A percentile compares a stretch with the other conserved stretches of the same genome.
Evolutionary conservation across 305 asterid genomes (phyloP).

Genomic region (Fraxinus ornus): DNA sequence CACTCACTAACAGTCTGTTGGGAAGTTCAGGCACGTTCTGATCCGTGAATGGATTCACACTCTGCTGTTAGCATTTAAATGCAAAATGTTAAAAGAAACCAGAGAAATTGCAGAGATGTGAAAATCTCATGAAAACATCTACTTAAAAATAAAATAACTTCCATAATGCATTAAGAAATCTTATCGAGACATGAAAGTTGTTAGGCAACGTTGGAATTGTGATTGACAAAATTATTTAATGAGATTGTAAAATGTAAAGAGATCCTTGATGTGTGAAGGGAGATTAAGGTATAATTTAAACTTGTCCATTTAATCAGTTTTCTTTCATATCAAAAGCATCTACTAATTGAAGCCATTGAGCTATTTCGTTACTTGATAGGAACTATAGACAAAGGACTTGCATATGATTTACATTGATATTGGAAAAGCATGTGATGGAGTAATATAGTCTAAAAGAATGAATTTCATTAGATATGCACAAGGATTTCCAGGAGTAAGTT

Average conservation of each 20-base stretch:
- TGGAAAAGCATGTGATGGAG: background rate
- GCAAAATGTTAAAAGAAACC: slow-evolving; percentile 1
- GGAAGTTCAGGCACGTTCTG: slow-evolving; percentile 19
- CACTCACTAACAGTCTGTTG: slow-evolving; percentile 28
- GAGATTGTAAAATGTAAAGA: background rate
- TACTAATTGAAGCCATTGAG: background rate
- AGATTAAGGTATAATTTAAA: background rate
- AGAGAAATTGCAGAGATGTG: background rate
- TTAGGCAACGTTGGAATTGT: background rate
- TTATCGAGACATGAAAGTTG: background rate
- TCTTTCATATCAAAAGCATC: background rate
- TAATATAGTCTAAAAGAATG: background rate
- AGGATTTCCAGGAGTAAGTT: background rate
- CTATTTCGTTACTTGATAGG: background rate
- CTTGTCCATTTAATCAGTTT: background rate
- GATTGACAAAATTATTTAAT: background rate
- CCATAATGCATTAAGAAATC: background rate
- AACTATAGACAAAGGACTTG: background rate
- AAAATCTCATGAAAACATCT: background rate
- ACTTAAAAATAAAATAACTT: background rate
- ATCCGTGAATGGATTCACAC: slow-evolving; percentile 47
- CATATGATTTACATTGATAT: background rate
- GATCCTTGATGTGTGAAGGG: background rate
- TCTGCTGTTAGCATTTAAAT: slow-evolving; percentile 36
- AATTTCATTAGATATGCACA: background rate